Evolutionary conservation across 306 rosid genomes (phyloP), one percentile per base, ranked within the genome.

Genomic region (Rosa chinensis): DNA sequence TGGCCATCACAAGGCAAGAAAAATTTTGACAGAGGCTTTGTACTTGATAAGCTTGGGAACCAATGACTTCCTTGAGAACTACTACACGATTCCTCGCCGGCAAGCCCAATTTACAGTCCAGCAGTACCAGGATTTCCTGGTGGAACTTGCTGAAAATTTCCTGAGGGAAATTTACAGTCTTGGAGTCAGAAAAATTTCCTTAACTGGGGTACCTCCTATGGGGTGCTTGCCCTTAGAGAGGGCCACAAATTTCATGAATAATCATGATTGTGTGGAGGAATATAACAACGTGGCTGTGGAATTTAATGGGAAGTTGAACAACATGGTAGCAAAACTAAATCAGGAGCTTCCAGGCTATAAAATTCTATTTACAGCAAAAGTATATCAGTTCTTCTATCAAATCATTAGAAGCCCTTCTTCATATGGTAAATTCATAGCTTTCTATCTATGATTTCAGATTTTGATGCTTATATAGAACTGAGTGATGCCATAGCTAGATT

Each of bases 221-320:
- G 97, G 97, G 49, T 92, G 97, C 83, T 80, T 92, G 89, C 97
- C 97, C 12, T 73, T 92, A 53, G 97, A 92, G 84, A 90, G 97
- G 75, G 78, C 92, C 48, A 78, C 83, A 28, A 90, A 92, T 67
- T 49, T 83, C 21, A 40, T 81, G 40, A 72, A 28, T 0, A n/a
- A 58, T 4, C 63, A 83, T 61, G 84, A 69, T 0, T 88, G 91
- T 20, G 75, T 61, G 4, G 77, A 88, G 62, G 76, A 85, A 10
- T 79, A 67, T 55, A 88, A 88, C 81, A 74, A 32, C 1, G 86
- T 88, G 62, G 89, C 89, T 25, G 5, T 77, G 79, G 81, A 85
- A 32, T 88, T 88, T 50, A 88, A 88, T 47, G 59, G 21, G 59
- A 88, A 85, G 77, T 59, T 88, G 79, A 79, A 66, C 61, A 39